A percentile compares a stretch with the other conserved stretches of the same genome.
Conservation (phyloP, 345 rosid species). For the Tarenaya hassleriana region DNA sequence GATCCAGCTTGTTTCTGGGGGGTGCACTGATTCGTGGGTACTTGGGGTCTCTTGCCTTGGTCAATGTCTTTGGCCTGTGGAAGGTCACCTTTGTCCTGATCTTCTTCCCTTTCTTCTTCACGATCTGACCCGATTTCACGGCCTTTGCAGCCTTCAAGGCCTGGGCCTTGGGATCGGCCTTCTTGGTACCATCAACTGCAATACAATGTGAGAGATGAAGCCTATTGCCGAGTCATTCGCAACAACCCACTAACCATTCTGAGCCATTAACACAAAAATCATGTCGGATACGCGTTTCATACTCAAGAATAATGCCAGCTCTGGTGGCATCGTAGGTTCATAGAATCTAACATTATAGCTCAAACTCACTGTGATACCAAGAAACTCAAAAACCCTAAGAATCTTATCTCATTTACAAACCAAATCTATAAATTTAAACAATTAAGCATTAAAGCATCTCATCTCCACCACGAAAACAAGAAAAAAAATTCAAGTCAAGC, state of each 20-base stretch:
- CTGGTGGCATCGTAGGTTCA: too few relatives aligned
- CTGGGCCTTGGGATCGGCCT: constrained; percentile 77
- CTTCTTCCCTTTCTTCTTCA: constrained; percentile 80
- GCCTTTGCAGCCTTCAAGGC: constrained; percentile 88
- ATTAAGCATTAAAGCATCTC: too few relatives aligned
- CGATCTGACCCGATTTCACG: constrained; percentile 68
- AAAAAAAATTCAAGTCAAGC: too few relatives aligned
- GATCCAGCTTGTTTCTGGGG: constrained; percentile 88
- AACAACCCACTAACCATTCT: too few relatives aligned
- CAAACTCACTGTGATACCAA: neutral
- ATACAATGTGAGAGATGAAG: neutral
- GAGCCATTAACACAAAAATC: too few relatives aligned
- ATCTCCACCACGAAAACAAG: neutral
- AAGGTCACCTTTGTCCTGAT: constrained; percentile 82
- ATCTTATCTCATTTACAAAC: neutral
- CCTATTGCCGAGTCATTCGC: too few relatives aligned
- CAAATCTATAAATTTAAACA: neutral
- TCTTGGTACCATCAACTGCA: constrained; percentile 45
- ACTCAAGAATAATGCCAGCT: too few relatives aligned
- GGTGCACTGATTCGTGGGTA: constrained; percentile 73
- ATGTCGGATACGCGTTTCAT: too few relatives aligned
- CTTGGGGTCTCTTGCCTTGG: constrained; percentile 71
- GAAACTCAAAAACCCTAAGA: neutral
- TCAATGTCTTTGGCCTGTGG: constrained; percentile 85
- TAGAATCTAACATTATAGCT: neutral